A percentile compares a stretch with the other conserved stretches of the same genome.
Evolutionary conservation across 495 filamentous ascomycete species (phyloP).

Genomic region (Echria macrotheca): DNA sequence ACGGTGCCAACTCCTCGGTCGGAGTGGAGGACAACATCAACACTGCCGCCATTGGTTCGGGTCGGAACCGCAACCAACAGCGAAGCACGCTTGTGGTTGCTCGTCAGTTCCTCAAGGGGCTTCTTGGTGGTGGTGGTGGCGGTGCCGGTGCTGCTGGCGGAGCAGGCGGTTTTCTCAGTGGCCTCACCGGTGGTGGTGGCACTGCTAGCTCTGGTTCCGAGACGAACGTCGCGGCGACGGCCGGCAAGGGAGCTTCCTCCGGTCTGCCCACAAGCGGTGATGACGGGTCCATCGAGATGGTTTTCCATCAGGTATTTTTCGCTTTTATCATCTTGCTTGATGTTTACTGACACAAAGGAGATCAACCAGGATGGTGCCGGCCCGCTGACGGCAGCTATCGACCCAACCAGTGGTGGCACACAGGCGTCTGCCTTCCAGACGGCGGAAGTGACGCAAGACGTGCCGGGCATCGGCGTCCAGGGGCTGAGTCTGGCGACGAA

Average conservation of each 20-base stretch:
- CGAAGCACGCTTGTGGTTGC: background rate
- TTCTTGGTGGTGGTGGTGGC: constrained; percentile 18
- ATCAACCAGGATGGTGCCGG: constrained; percentile 52
- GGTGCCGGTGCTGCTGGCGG: constrained; percentile 15
- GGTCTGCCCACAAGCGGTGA: constrained; percentile 51
- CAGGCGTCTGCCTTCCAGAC: constrained; percentile 47
- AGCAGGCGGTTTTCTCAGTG: background rate
- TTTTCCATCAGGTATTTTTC: constrained; percentile 25
- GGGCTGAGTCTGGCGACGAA: constrained; percentile 45
- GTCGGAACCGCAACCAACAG: background rate
- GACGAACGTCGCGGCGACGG: constrained; percentile 36
- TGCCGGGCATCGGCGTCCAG: constrained; percentile 47
- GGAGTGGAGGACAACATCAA: constrained; percentile 32
- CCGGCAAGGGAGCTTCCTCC: constrained; percentile 34
- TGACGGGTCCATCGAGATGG: constrained; percentile 53
- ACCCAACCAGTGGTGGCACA: constrained; percentile 52
- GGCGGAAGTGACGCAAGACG: constrained; percentile 52
- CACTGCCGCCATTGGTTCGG: constrained; percentile 7
- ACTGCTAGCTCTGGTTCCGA: constrained; percentile 27
- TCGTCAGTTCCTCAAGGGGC: constrained; percentile 13
- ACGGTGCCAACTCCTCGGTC: constrained; percentile 25
- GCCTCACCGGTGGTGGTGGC: constrained; percentile 16
- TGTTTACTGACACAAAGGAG: constrained; percentile 27
- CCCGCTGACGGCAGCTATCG: constrained; percentile 42
- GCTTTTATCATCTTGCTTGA: background rate